Evolutionary conservation across 148 eudicot species (phyloP), one percentile per base, ranked within the genome.

Genomic region (Chenopodium album): DNA sequence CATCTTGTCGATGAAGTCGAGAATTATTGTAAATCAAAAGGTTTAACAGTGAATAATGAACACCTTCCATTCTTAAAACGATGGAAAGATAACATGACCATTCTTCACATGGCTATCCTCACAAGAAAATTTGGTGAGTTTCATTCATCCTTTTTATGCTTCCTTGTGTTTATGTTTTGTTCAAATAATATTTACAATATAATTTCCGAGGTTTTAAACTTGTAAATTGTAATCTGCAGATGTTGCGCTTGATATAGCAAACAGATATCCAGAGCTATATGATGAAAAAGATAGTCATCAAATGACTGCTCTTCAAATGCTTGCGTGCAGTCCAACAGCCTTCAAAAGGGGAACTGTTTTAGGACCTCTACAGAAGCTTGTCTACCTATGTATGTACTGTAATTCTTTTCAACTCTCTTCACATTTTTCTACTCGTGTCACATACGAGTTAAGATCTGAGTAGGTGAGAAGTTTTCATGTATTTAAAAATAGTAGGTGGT

Each of bases 81-180:
- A 23, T 23, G 77, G 2, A 13, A 28, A 1, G 82, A 80, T 46
- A 73, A 62, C 7, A 80, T 71, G 19, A 73, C 82, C 7, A 73
- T 80, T 63, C 82, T 80, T 46, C 82, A 80, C 9, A 72, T 80
- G 71, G 67, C 77, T 29, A 62, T 80, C 60, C 77, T 80, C 17
- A 47, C 75, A 7, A 68, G 78, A 72, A 26, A 80, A 2, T 62
- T 73, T 62, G 71, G 82, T 80, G 5, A 73, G 60, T 37, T 76
- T 3, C 44, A 20, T 68, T 3, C 4, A 34, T 34, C 44, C 7
- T 37, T 68, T 68, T 19, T 17, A 37, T 37, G 44, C 7, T 37
- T 37, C 44, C 7, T 37, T 37, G 44, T 37, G 22, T 13, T 29
- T 4, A 23, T 6, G 37, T 34, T 34, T 34, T 34, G 37, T 34